Conservation (phyloP, 2,329 filamentous ascomycete species). For the Ophiostoma piceae region DNA sequence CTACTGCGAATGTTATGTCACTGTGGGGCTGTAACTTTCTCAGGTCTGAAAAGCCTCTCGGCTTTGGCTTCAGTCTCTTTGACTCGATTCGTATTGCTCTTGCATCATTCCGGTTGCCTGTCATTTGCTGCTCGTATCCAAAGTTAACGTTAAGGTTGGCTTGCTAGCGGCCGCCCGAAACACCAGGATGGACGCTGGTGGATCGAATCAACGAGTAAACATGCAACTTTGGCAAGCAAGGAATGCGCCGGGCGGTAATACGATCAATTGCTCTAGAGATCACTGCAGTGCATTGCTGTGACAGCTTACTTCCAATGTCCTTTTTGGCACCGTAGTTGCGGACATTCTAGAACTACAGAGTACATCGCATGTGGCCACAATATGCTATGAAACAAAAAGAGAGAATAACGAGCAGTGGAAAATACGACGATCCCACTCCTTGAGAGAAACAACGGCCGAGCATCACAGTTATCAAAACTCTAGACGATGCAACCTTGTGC, state of each 20-base stretch:
- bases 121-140: not conserved
- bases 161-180: constrained; percentile 13
- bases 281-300: no score
- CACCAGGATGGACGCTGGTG: not conserved
- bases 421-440: not conserved
- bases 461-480: not conserved
- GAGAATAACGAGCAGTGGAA: not conserved
- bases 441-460: not conserved
- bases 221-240: not conserved
- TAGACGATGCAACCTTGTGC: constrained; percentile 4
- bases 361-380: no score
- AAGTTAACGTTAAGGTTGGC: constrained; percentile 12
- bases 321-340: no score
- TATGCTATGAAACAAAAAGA: not conserved
- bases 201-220: not conserved
- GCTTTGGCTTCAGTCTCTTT: not conserved
- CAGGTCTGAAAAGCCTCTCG: not conserved
- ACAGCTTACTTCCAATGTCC: no score
- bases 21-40: not conserved
- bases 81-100: not conserved
- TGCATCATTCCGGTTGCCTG: not conserved
- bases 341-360: no score
- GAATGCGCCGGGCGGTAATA: not conserved
- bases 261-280: no score
- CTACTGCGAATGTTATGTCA: not conserved